phyloP scores from a whole-genome alignment of 2,329 filamentous ascomycete genomes.

The Ilyonectria sp. region DNA sequence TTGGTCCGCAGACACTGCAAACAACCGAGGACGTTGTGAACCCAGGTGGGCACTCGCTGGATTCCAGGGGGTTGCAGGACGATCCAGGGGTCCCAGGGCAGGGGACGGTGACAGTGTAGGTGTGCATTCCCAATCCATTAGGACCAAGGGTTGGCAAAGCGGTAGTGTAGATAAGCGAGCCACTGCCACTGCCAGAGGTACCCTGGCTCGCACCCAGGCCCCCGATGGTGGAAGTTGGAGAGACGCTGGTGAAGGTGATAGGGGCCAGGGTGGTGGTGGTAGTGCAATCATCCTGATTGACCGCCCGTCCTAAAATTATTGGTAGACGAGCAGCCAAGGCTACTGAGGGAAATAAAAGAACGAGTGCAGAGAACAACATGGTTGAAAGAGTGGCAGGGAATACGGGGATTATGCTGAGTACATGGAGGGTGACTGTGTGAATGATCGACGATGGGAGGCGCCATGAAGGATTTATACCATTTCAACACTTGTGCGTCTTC shows the following conservation, averaged over 20 bases:
- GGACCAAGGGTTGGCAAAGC: conserved; percentile 27
- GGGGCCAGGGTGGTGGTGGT: conserved; percentile 20
- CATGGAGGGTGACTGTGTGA: neutral
- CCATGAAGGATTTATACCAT: neutral
- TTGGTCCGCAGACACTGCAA: conserved; percentile 24
- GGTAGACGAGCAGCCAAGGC: conserved; percentile 29
- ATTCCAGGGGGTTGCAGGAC: conserved; percentile 16
- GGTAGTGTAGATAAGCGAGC: conserved; percentile 14
- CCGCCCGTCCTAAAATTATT: conserved; percentile 9
- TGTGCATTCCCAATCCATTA: conserved; percentile 25
- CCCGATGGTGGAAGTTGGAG: conserved; percentile 20
- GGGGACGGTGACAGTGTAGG: conserved; percentile 32
- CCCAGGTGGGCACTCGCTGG: conserved; percentile 25
- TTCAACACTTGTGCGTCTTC: neutral
- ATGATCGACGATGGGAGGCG: neutral
- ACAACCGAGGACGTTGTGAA: conserved; percentile 28
- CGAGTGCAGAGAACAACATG: conserved; percentile 28
- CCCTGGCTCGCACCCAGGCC: neutral
- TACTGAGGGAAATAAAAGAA: conserved; percentile 18
- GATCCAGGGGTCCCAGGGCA: conserved; percentile 7
- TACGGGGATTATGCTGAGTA: neutral
- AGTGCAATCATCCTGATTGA: conserved; percentile 22
- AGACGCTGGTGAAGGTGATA: conserved; percentile 21
- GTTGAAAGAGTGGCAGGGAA: conserved; percentile 24
- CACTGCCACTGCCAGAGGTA: neutral